Percentiles rank a stretch among this genome's conserved stretches.
These are phyloP conservation scores for Auricularia sp. DNA, from an alignment of 768 basidiomycete species.

Conservation along the genomic window DNA sequence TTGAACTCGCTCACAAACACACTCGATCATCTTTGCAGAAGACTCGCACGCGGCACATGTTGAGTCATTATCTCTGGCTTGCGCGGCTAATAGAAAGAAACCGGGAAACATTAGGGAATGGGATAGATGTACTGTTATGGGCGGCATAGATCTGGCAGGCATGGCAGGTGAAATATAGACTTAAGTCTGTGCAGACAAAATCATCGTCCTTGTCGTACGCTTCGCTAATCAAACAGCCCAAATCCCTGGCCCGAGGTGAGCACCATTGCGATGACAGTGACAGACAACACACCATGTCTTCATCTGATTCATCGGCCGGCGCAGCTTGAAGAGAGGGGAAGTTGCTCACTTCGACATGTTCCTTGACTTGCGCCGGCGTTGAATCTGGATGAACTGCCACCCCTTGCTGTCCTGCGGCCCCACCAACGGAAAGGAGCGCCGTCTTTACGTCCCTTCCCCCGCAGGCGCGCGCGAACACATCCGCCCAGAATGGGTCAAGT, in stretches of 20 bases:
- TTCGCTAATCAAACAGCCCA: background rate
- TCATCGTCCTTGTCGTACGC: too few relatives aligned
- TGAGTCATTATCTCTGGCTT: too few relatives aligned
- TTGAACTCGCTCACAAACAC: too few relatives aligned
- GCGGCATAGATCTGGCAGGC: too few relatives aligned
- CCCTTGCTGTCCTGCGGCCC: slow-evolving; percentile 22
- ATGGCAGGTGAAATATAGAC: too few relatives aligned
- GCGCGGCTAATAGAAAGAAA: too few relatives aligned
- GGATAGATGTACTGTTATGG: too few relatives aligned
- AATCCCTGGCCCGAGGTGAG: background rate
- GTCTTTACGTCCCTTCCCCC: slow-evolving; percentile 45
- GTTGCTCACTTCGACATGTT: background rate
- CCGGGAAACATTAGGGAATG: too few relatives aligned
- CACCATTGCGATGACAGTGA: background rate
- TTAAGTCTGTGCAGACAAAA: too few relatives aligned
- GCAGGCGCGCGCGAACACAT: slow-evolving; percentile 43
- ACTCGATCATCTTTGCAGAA: too few relatives aligned
- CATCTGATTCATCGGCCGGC: slow-evolving; percentile 30
- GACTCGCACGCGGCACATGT: too few relatives aligned
- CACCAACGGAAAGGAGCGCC: slow-evolving; percentile 38
- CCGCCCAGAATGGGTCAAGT: slow-evolving; percentile 42
- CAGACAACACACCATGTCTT: slow-evolving; percentile 21
- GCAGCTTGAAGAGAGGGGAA: slow-evolving; percentile 19
- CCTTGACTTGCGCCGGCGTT: slow-evolving; percentile 25
- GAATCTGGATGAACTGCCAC: slow-evolving; percentile 15